Percentiles rank a stretch among this genome's conserved stretches.
phyloP scores from a whole-genome alignment of 805 yeast genomes.

The Starmerella sp. region DNA sequence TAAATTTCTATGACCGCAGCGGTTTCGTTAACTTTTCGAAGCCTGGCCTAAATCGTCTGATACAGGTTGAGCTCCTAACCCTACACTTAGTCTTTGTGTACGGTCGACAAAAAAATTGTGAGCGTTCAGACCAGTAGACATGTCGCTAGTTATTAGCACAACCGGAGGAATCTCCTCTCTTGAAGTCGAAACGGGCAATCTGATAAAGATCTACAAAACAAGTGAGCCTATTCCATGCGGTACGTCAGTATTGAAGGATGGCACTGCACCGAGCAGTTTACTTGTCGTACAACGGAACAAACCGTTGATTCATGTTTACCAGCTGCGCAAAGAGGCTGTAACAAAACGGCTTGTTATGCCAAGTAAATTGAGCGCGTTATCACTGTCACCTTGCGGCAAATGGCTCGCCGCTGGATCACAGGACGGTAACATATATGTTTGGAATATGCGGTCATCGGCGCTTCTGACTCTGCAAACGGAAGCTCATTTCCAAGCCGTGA shows the following conservation, averaged over 20 bases:
- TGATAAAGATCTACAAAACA: conserved; percentile 18
- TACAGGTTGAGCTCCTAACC: background rate
- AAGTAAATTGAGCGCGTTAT: conserved; percentile 54
- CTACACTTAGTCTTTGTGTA: background rate
- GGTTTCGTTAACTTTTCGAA: background rate
- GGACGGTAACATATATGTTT: conserved; percentile 67
- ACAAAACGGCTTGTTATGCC: conserved; percentile 79
- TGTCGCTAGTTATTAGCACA: conserved; percentile 17
- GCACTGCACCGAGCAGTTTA: background rate
- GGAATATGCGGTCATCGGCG: conserved; percentile 76
- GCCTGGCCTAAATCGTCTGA: too few species aligned
- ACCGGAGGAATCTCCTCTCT: conserved; percentile 13
- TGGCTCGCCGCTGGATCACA: conserved; percentile 58
- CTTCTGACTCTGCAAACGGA: conserved; percentile 54
- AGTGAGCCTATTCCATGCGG: conserved; percentile 15
- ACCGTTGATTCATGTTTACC: conserved; percentile 64
- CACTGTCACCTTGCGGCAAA: conserved; percentile 34
- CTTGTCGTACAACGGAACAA: conserved; percentile 58
- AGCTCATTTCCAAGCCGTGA: conserved; percentile 72
- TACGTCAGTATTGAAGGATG: background rate
- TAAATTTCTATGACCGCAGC: too few species aligned
- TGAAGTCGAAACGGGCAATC: conserved; percentile 28
- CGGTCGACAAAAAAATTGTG: background rate
- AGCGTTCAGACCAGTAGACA: background rate
- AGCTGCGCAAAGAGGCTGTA: conserved; percentile 47